Base-by-base conservation (phyloP, 192 early-diverging fungal genomes). In the Coemansia nantahalensis region DNA sequence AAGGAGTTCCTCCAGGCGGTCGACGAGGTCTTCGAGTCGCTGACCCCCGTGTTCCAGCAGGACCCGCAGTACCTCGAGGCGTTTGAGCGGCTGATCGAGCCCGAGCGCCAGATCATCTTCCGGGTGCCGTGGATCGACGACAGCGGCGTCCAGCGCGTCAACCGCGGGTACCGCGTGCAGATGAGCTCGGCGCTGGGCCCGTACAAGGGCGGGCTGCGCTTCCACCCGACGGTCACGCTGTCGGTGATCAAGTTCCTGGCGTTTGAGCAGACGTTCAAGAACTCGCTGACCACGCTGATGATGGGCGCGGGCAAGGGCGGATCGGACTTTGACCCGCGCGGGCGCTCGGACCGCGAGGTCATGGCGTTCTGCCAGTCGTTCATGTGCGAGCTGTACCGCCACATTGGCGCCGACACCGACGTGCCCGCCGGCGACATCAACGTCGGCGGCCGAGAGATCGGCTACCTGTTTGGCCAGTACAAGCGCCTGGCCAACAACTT, bases 211-310 rank as follows among this genome's bases (percentile, higher is more conserved):
- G 78, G 78, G 46, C 62, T 80, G 26, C 74, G 77, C 60, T 80
- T 80, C 70, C 78, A 80, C 48, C 78, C 77, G 11, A 65, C 78
- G 6, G 78, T 80, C 65, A 80, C 78, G 53, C 67, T 80, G 34
- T 78, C 78, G 8, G 66, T 80, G 21, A 64, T 80, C 54, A 78
- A 78, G 65, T 80, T 80, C 65, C 65, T 80, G 38, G 78, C 69
- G 46, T 80, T 78, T 45, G 78, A 80, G 62, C 78, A 80, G 65
- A 78, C 66, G 36, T 80, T 80, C 68, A 80, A 80, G 69, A 80
- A 78, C 69, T 69, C 78, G 49, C 77, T 80, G 35, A 78, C 76
- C 33, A 73, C 65, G n/a, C 65, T 80, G 38, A 71, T 68, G 66
- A 80, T 80, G 64, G 76, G 76, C 51, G 68, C 68, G 37, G 78